Percentiles rank a stretch among this genome's conserved stretches.
Conservation (phyloP, 257 asterid species). For the Solanum lycopersicoides region DNA sequence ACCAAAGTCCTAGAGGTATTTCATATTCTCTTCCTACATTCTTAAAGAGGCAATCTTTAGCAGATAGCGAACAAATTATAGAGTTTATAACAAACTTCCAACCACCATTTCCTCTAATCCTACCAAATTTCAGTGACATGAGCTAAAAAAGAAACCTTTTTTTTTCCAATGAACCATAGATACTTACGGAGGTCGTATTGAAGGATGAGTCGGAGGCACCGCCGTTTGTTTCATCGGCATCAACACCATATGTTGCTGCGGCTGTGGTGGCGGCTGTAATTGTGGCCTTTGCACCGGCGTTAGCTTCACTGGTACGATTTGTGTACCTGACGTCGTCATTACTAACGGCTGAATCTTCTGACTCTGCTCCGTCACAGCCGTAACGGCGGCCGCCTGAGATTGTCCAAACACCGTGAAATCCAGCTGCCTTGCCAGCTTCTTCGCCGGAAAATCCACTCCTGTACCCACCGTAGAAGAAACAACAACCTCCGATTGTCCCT, state of each 20-base stretch:
- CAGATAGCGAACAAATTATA: neutral
- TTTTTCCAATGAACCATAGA: neutral
- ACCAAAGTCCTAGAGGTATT: neutral
- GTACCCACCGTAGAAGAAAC: conserved; percentile 25
- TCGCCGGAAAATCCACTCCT: conserved; percentile 44
- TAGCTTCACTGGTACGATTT: conserved; percentile 11
- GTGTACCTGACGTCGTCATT: neutral
- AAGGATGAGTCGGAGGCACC: conserved; percentile 37
- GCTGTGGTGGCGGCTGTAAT: conserved; percentile 17
- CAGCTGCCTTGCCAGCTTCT: conserved; percentile 96
- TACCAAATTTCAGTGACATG: neutral
- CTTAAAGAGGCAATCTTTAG: neutral
- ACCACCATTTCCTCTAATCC: neutral
- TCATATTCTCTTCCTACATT: neutral
- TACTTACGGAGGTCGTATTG: conserved; percentile 65
- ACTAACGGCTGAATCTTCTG: conserved; percentile 19
- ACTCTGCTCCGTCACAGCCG: conserved; percentile 17
- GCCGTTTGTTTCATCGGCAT: conserved; percentile 44
- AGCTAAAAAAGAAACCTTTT: neutral
- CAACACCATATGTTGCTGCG: conserved; percentile 13
- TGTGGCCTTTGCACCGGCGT: conserved; percentile 14
- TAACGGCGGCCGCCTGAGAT: conserved; percentile 7
- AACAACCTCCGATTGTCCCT: conserved; percentile 41
- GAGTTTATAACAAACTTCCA: neutral
- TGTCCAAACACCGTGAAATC: conserved; percentile 58